phyloP scores from a whole-genome alignment of 345 rosid genomes.

The Boechera retrofracta region DNA sequence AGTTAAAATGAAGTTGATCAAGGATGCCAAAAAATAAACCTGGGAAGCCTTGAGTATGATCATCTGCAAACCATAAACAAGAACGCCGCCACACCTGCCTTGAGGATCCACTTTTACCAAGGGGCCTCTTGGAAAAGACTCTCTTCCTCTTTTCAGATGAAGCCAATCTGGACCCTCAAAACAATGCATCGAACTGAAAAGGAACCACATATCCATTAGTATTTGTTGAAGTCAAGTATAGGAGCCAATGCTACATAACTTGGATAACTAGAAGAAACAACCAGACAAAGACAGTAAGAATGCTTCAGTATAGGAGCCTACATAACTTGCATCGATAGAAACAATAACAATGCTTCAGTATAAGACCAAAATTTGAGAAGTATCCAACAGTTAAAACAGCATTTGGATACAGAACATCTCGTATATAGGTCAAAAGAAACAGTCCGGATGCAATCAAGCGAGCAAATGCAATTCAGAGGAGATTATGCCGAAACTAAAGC shows the following conservation, averaged over 20 bases:
- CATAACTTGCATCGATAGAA: conserved; percentile 10
- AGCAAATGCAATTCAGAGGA: conserved; percentile 7
- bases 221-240: neutral
- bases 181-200: conserved; percentile 96
- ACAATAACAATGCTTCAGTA: conserved; percentile 2
- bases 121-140: conserved; percentile 86
- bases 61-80: conserved; percentile 96
- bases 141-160: conserved; percentile 95
- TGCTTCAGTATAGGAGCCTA: conserved; percentile 7
- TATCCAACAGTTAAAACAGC: conserved; percentile 5
- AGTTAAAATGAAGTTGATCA: conserved; percentile 10
- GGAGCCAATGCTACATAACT: conserved; percentile 10
- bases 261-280: conserved; percentile 9
- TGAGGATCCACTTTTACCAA: conserved; percentile 93
- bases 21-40: conserved; percentile 58
- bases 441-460: neutral
- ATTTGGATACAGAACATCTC: conserved; percentile 4
- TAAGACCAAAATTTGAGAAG: neutral
- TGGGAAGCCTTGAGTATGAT: conserved; percentile 91
- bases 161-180: conserved; percentile 98
- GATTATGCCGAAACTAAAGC: conserved; percentile 1
- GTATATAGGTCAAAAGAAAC: neutral
- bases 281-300: conserved; percentile 1
- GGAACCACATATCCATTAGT: conserved; percentile 32
- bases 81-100: conserved; percentile 95